phyloP scores from a whole-genome alignment of 108 stramenopile species.

The Schizochytrium sp. region DNA sequence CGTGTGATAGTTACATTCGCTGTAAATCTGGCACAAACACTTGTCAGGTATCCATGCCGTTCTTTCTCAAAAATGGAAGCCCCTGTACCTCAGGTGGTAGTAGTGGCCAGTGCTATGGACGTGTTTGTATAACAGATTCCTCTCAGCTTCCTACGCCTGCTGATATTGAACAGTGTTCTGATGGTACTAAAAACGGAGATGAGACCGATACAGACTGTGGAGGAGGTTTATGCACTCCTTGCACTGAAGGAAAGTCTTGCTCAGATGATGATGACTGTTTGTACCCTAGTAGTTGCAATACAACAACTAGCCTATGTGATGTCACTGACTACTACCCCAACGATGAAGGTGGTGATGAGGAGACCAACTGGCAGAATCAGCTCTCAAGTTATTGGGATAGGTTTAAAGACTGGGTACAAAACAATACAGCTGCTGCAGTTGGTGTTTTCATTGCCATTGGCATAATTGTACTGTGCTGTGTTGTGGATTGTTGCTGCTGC shows the following conservation, averaged over 20 bases:
- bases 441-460: background rate
- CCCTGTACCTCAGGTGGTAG: slow-evolving; percentile 2
- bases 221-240: background rate
- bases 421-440: background rate
- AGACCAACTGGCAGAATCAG: background rate
- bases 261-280: slow-evolving; percentile 9
- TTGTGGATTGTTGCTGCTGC: slow-evolving; percentile 30
- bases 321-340: slow-evolving; percentile 34
- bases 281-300: background rate
- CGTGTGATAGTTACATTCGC: background rate
- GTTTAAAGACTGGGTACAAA: background rate
- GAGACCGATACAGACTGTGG: slow-evolving; percentile 45
- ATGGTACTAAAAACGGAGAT: background rate
- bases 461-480: background rate
- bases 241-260: slow-evolving; percentile 24
- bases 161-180: background rate
- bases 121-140: background rate
- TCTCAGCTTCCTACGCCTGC: background rate
- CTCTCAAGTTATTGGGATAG: background rate
- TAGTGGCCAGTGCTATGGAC: slow-evolving; percentile 23
- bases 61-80: background rate
- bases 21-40: background rate
- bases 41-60: background rate
- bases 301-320: background rate
- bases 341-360: background rate